Evolutionary conservation across 768 basidiomycete species (phyloP).

Genomic region (Phylloporus rhodoxanthus): DNA sequence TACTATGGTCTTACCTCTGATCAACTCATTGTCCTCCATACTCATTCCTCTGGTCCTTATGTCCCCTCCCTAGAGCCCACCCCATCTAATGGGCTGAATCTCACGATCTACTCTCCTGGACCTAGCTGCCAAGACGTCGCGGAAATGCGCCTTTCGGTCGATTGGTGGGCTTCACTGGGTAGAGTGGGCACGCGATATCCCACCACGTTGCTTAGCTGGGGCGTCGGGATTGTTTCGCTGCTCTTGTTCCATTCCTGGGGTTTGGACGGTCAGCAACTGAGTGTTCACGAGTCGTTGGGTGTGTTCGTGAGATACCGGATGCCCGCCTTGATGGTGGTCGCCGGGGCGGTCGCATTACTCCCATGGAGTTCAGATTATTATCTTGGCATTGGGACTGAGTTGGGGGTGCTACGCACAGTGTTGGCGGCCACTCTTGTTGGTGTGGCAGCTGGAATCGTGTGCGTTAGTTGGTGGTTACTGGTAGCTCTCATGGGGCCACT

Average conservation of each 20-base stretch:
- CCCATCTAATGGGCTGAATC: conserved; percentile 37
- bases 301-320: conserved; percentile 37
- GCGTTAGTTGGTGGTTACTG: conserved; percentile 53
- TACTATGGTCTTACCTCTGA: conserved; percentile 49
- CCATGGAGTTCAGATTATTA: conserved; percentile 52
- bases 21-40: conserved; percentile 45
- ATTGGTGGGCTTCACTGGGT: conserved; percentile 67
- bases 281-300: conserved; percentile 44
- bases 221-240: conserved; percentile 60
- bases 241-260: conserved; percentile 51
- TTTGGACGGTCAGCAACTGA: conserved; percentile 34
- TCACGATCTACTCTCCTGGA: conserved; percentile 57
- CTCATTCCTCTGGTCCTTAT: conserved; percentile 65
- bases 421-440: conserved; percentile 54
- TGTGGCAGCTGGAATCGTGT: conserved; percentile 62
- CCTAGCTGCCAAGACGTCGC: conserved; percentile 39
- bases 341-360: conserved; percentile 44
- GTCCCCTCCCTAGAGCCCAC: conserved; percentile 27
- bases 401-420: conserved; percentile 31
- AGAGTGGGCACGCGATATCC: conserved; percentile 70
- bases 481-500: conserved; percentile 42
- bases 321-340: conserved; percentile 38
- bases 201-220: conserved; percentile 66
- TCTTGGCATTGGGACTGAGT: conserved; percentile 56
- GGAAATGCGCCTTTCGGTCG: conserved; percentile 50